Evolutionary conservation across 2,329 filamentous ascomycete genomes (phyloP), one percentile per base, ranked within the genome.

Genomic region (Penicillium sp.): DNA sequence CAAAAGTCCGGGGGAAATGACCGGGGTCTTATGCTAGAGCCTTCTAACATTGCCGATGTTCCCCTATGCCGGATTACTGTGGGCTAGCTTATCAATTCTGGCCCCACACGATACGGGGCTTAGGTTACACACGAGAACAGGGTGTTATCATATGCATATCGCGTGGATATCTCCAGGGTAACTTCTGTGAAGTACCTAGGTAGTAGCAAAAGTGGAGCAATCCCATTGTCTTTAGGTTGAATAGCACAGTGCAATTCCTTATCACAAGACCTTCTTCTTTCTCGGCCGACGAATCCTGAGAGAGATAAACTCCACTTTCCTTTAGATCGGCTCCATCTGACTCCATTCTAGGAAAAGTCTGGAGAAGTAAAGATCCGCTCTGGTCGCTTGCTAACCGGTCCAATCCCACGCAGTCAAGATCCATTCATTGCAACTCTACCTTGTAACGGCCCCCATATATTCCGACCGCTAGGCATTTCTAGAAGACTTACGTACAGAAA

Each of bases 351-450:
- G 31, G 31, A 33, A 33, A 33, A 33, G 31, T 33, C 31, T 33
- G 31, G 31, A 33, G 31, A 33, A 33, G 12, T 2, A 15, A 5
- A 13, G 12, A 58, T 53, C 61, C 53, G 57, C 58, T 12, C 45
- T 45, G 44, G 41, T 54, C 51, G 55, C 57, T 54, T 45, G 23
- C 15, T 31, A 52, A 48, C 49, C 49, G 42, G 36, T 3, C 55
- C 44, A 54, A 49, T 49, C 38, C 36, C n/a, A 38, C 23, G 21
- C 13, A 7, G 23, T 15, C 50, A 38, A 36, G 27, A n/a, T 41
- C 21, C 35, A 23, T 33, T 27, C 44, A 43, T 23, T 65, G 50
- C 42, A 44, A 64, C 62, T 55, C 55, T 57, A 44, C 31, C 53
- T 39, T 27, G 61, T 49, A 62, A 63, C 57, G 41, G n/a, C 7